phyloP scores from a whole-genome alignment of 495 filamentous ascomycete species.

The Aspergillus campestris region DNA sequence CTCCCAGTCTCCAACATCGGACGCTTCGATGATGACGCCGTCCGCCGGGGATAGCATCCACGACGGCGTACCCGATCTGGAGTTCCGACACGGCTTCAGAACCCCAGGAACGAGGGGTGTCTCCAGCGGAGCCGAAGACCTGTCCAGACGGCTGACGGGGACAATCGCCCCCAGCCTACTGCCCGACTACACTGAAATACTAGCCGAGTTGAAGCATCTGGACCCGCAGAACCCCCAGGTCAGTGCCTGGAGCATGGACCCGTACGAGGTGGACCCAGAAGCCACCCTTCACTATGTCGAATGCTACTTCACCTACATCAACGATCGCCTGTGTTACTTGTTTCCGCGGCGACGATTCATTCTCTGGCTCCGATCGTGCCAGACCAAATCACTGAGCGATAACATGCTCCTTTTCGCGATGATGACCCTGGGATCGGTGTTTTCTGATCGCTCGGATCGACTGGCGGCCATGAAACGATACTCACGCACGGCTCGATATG shows the following conservation, averaged over 20 bases:
- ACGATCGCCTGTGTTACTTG: slow-evolving; percentile 45
- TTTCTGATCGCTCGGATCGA: slow-evolving; percentile 46
- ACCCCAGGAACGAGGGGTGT: slow-evolving; percentile 10
- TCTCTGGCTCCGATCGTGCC: slow-evolving; percentile 44
- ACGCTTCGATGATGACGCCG: slow-evolving; percentile 22
- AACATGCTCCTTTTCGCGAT: slow-evolving; percentile 63
- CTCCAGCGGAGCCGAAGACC: slow-evolving; percentile 11
- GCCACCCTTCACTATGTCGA: slow-evolving; percentile 43
- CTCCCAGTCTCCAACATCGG: slow-evolving; percentile 31
- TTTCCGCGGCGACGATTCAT: slow-evolving; percentile 47
- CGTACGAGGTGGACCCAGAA: slow-evolving; percentile 46
- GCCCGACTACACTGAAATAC: slow-evolving; percentile 26
- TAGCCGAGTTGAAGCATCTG: slow-evolving; percentile 25
- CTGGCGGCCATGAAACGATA: slow-evolving; percentile 40
- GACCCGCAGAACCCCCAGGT: slow-evolving; percentile 38
- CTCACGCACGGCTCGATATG: slow-evolving; percentile 50
- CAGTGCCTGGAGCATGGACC: slow-evolving; percentile 55
- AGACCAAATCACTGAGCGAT: slow-evolving; percentile 51
- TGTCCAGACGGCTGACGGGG: slow-evolving; percentile 5
- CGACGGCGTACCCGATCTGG: slow-evolving; percentile 19
- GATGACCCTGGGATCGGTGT: slow-evolving; percentile 49
- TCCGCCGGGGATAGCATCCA: slow-evolving; percentile 20
- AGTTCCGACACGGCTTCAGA: slow-evolving; percentile 17
- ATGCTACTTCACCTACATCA: slow-evolving; percentile 46
- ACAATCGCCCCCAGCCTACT: slow-evolving; percentile 4